Base-by-base conservation (phyloP, 768 basidiomycete species). In the Pleurotus platypus region DNA sequence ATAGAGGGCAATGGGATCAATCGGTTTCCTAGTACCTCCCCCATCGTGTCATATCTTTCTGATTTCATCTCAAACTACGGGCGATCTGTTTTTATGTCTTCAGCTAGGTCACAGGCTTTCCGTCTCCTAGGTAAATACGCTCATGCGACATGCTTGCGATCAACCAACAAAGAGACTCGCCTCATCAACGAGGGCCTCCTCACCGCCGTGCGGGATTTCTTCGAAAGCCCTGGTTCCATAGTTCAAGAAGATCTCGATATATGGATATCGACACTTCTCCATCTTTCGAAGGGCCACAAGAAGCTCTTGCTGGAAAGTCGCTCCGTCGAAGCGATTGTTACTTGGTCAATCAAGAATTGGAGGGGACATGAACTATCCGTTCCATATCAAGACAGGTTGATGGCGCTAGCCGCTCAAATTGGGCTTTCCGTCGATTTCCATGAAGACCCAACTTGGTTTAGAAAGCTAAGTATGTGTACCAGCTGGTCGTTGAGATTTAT, bases 181-280 rank as follows among this genome's bases (percentile, higher is more conserved):
- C 39, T 58, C 12, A 20, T 58, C 40, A 27, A n/a, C 2, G 40
- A 53, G n/a, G 49, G 49, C 51, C 57, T 58, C 37, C 46, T 58
- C 18, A 42, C 9, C 13, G 49, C 39, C 15, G 20, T 26, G 5
- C 40, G 38, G 6, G 38, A 46, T 13, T 58, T 58, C 57, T 45
- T 58, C 22, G 49, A 58, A 13, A 51, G 46, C 27, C 49, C 49
- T 2, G 40, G 49, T 27, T 51, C 42, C 5, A 45, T 58, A 49
- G 43, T 43, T 13, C 57, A 58, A 58, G 57, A 46, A 18, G 57
- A 58, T 20, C 11, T 58, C 15, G 57, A 58, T 22, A 22, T 50
- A 15, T 53, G 49, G 49, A 27, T 58, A n/a, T 16, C 22, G 11
- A 54, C 46, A 27, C 15, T 54, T 5, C 12, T 42, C 16, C 18